Percentiles rank a stretch among this genome's conserved stretches.
phyloP scores from a whole-genome alignment of 2,329 filamentous ascomycete genomes.

The Aspergillus sp. region DNA sequence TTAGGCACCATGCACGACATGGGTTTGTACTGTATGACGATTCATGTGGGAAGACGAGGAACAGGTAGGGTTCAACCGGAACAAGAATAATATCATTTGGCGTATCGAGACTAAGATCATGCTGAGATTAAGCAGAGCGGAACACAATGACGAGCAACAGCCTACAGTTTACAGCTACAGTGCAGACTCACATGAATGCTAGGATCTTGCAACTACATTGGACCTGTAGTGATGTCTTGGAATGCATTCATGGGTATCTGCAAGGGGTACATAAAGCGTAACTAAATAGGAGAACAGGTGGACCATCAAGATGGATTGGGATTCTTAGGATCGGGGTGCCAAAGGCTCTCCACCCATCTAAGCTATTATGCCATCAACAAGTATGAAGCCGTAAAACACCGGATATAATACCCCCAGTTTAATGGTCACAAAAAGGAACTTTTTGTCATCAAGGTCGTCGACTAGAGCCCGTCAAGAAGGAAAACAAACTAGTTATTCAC shows the following conservation, averaged over 20 bases:
- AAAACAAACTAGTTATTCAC: slow-evolving; percentile 11
- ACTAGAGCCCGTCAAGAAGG: slow-evolving; percentile 22
- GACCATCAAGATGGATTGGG: slow-evolving; percentile 28
- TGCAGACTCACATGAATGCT: slow-evolving; percentile 28
- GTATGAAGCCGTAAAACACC: slow-evolving; percentile 27
- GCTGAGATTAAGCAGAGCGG: too few species aligned
- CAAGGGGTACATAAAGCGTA: slow-evolving; percentile 30
- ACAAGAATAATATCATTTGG: not conserved
- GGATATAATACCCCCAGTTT: slow-evolving; percentile 19
- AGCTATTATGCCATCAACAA: slow-evolving; percentile 33
- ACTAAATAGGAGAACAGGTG: slow-evolving; percentile 5
- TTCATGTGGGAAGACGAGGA: not conserved
- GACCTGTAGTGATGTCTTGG: slow-evolving; percentile 18
- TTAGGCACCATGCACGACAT: not conserved
- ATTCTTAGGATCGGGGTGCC: slow-evolving; percentile 23
- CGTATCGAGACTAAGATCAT: too few species aligned
- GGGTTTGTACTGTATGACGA: not conserved
- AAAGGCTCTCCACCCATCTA: slow-evolving; percentile 30
- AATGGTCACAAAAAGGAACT: slow-evolving; percentile 7
- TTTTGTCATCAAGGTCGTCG: slow-evolving; percentile 22
- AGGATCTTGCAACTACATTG: slow-evolving; percentile 20
- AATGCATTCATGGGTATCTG: slow-evolving; percentile 45
- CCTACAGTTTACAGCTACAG: not conserved
- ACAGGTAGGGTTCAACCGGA: not conserved
- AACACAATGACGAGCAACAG: too few species aligned